Percentiles rank a stretch among this genome's conserved stretches.
These are phyloP conservation scores for Boletus pseudo-olivaceus DNA, from an alignment of 768 basidiomycete species.

Conservation along the genomic window DNA sequence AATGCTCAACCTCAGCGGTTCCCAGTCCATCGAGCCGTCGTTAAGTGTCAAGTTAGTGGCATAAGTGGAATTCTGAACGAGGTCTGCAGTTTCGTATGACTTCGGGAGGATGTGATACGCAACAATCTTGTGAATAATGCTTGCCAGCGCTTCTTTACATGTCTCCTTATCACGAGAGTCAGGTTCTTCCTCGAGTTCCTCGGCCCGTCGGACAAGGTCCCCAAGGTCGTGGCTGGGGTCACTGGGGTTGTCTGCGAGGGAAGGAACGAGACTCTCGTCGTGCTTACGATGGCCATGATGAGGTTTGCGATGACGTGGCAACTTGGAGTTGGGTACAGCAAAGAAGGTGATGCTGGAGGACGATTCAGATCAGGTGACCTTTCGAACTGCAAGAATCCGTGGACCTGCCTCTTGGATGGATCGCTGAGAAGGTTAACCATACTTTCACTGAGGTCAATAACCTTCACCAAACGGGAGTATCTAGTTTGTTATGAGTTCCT, in stretches of 20 bases:
- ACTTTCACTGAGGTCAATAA: constrained; percentile 13
- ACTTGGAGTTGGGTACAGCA: constrained; percentile 4
- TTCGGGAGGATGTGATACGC: constrained; percentile 32
- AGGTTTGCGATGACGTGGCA: background rate
- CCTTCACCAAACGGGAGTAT: constrained; percentile 13
- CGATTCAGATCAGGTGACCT: background rate
- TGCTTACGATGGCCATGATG: background rate
- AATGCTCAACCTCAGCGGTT: constrained; percentile 46
- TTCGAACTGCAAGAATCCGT: background rate
- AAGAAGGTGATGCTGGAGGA: constrained; percentile 12
- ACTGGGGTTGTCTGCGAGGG: too few species aligned
- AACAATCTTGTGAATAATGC: constrained; percentile 50
- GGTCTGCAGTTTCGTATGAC: constrained; percentile 43
- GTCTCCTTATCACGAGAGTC: constrained; percentile 45
- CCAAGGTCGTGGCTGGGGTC: constrained; percentile 3
- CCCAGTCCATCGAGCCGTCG: constrained; percentile 40
- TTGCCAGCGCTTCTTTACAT: constrained; percentile 53
- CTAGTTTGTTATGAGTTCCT: background rate
- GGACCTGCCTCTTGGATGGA: constrained; percentile 9
- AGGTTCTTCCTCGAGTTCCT: constrained; percentile 40
- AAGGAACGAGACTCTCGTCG: background rate
- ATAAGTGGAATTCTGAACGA: constrained; percentile 54
- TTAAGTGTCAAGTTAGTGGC: constrained; percentile 43
- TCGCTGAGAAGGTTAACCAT: constrained; percentile 10
- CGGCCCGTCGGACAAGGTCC: constrained; percentile 15